Percentiles rank a stretch among this genome's conserved stretches.
Conservation (phyloP, 2,329 filamentous ascomycete genomes). For the Sordariomycetes sp. region DNA sequence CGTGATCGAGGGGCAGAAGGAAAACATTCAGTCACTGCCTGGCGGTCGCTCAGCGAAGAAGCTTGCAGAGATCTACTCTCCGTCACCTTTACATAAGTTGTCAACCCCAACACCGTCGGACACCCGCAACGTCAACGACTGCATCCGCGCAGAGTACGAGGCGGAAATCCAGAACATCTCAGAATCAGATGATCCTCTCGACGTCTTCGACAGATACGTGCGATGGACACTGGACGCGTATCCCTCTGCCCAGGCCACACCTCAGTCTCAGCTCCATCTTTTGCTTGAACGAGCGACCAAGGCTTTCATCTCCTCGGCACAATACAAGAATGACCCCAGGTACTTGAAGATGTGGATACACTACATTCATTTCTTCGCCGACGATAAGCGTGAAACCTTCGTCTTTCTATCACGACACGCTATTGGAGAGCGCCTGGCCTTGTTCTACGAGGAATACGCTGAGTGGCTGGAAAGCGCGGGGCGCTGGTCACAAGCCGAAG, state of each 20-base stretch:
- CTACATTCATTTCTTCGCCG: slow-evolving; percentile 88
- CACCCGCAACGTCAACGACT: slow-evolving; percentile 69
- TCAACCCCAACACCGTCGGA: slow-evolving; percentile 59
- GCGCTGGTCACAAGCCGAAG: slow-evolving; percentile 84
- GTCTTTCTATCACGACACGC: slow-evolving; percentile 82
- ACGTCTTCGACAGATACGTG: slow-evolving; percentile 93
- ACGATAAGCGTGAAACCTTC: slow-evolving; percentile 87
- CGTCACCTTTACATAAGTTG: slow-evolving; percentile 49
- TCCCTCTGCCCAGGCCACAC: slow-evolving; percentile 83
- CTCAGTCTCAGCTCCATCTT: slow-evolving; percentile 80
- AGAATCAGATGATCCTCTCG: slow-evolving; percentile 90
- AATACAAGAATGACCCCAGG: slow-evolving; percentile 92
- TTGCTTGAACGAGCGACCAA: slow-evolving; percentile 91
- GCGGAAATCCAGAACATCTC: slow-evolving; percentile 67
- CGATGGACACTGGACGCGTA: slow-evolving; percentile 96
- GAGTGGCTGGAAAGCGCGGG: slow-evolving; percentile 80
- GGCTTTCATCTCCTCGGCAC: slow-evolving; percentile 70
- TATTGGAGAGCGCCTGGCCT: slow-evolving; percentile 76
- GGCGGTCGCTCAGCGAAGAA: slow-evolving; percentile 82
- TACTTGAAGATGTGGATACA: slow-evolving; percentile 92
- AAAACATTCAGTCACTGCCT: slow-evolving; percentile 92
- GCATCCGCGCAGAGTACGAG: slow-evolving; percentile 76
- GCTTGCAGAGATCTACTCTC: slow-evolving; percentile 72
- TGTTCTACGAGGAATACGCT: slow-evolving; percentile 97
- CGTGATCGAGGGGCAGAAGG: slow-evolving; percentile 91